Conservation (phyloP, 805 yeast genomes). For the Kregervanrija delftensis region DNA sequence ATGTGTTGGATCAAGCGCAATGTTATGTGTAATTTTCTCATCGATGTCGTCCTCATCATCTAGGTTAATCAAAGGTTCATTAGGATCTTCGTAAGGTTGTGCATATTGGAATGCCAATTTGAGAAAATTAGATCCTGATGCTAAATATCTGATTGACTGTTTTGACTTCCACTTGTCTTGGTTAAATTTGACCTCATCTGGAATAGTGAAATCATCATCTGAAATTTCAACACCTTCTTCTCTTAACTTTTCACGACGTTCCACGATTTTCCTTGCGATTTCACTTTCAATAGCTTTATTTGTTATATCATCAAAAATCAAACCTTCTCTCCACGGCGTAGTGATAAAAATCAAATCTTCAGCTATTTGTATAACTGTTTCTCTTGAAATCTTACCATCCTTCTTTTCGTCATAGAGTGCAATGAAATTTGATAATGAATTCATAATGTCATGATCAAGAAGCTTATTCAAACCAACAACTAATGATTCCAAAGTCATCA, state of each 20-base stretch:
- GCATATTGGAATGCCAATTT: conserved; percentile 90
- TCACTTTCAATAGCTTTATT: conserved; percentile 55
- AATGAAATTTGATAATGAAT: conserved; percentile 71
- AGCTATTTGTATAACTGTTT: conserved; percentile 74
- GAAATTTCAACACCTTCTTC: conserved; percentile 25
- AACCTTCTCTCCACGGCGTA: conserved; percentile 77
- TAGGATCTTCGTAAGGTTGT: conserved; percentile 50
- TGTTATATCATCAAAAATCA: conserved; percentile 57
- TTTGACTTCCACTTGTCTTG: conserved; percentile 52
- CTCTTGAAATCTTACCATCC: conserved; percentile 62
- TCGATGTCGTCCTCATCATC: conserved; percentile 30
- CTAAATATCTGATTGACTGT: conserved; percentile 73
- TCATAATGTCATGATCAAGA: conserved; percentile 69
- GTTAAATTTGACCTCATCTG: conserved; percentile 56
- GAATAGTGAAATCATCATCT: conserved; percentile 39
- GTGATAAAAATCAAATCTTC: conserved; percentile 83
- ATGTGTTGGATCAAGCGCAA: conserved; percentile 72
- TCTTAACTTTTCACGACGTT: conserved; percentile 28
- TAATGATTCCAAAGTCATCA: conserved; percentile 61
- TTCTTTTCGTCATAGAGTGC: conserved; percentile 59
- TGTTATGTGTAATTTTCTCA: conserved; percentile 46
- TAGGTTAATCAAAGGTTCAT: conserved; percentile 35
- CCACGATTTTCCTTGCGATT: conserved; percentile 55
- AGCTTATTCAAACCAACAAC: conserved; percentile 67
- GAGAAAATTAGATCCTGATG: conserved; percentile 81